Evolutionary conservation across 176 grass and related monocot species (phyloP).

Genomic region (Raddia distichophylla): DNA sequence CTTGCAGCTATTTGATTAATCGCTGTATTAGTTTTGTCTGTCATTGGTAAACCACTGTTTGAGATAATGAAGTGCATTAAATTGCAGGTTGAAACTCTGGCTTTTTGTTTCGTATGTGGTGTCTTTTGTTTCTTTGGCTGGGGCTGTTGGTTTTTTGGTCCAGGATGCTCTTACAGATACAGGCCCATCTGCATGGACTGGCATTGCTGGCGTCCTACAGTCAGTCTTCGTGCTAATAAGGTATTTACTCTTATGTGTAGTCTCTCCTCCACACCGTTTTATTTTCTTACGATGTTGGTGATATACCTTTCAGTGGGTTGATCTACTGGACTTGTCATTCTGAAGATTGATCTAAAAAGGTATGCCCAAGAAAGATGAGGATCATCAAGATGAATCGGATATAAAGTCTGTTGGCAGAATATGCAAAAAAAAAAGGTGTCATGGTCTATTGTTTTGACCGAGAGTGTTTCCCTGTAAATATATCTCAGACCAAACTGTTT

Average conservation of each 20-base stretch:
- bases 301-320: slow-evolving; percentile 60
- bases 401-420: neutral
- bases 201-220: slow-evolving; percentile 71
- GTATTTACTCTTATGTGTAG: slow-evolving; percentile 36
- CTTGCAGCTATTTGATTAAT: neutral
- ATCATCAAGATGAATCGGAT: slow-evolving; percentile 3
- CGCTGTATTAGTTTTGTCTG: neutral
- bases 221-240: slow-evolving; percentile 81
- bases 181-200: slow-evolving; percentile 76
- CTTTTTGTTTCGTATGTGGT: slow-evolving; percentile 88
- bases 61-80: slow-evolving; percentile 2
- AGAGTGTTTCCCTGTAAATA: slow-evolving; percentile 33
- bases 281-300: neutral
- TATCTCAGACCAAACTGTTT: neutral
- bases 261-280: neutral
- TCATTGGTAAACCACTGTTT: neutral
- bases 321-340: slow-evolving; percentile 82
- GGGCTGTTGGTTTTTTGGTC: slow-evolving; percentile 64
- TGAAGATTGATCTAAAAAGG: slow-evolving; percentile 55
- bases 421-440: neutral
- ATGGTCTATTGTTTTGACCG: neutral
- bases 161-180: slow-evolving; percentile 75
- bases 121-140: slow-evolving; percentile 81
- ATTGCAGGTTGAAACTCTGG: slow-evolving; percentile 85
- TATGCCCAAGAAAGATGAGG: slow-evolving; percentile 16